A percentile compares a stretch with the other conserved stretches of the same genome.
Evolutionary conservation across 2,329 filamentous ascomycete genomes (phyloP).

Genomic region (Septoria linicola): DNA sequence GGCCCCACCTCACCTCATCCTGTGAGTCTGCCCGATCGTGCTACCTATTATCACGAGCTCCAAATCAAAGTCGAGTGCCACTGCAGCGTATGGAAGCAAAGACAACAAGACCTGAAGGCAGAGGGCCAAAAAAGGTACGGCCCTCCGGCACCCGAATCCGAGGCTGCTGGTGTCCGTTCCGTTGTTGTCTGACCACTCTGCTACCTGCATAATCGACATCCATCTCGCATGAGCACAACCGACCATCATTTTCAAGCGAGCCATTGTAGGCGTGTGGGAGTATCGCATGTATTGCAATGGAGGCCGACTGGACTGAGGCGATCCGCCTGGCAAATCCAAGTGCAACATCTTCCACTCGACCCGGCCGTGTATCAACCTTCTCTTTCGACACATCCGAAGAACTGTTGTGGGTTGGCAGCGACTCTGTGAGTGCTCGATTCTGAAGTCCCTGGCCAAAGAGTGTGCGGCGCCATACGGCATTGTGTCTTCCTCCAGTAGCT

Average conservation of each 20-base stretch:
- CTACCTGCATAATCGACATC: too few relatives aligned
- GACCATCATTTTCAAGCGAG: background rate
- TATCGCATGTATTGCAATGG: constrained; percentile 40
- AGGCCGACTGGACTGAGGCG: constrained; percentile 62
- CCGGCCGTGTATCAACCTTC: constrained; percentile 73
- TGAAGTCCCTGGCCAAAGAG: background rate
- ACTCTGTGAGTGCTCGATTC: constrained; percentile 63
- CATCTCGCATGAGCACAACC: background rate
- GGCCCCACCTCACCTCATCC: too few relatives aligned
- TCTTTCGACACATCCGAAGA: constrained; percentile 89
- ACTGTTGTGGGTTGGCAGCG: constrained; percentile 88
- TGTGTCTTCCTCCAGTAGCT: background rate
- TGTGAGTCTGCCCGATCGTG: too few relatives aligned
- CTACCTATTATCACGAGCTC: too few relatives aligned
- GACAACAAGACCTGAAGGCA: too few relatives aligned
- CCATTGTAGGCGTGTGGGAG: background rate
- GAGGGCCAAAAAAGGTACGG: too few relatives aligned
- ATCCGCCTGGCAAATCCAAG: constrained; percentile 78
- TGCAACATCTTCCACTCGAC: constrained; percentile 67
- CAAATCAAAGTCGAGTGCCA: too few relatives aligned
- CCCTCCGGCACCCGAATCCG: too few relatives aligned
- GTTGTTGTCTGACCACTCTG: too few relatives aligned
- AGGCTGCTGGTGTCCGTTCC: too few relatives aligned
- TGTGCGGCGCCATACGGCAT: too few relatives aligned
- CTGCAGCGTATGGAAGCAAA: too few relatives aligned